phyloP scores from a whole-genome alignment of 345 rosid species.

The Theobroma cacao region DNA sequence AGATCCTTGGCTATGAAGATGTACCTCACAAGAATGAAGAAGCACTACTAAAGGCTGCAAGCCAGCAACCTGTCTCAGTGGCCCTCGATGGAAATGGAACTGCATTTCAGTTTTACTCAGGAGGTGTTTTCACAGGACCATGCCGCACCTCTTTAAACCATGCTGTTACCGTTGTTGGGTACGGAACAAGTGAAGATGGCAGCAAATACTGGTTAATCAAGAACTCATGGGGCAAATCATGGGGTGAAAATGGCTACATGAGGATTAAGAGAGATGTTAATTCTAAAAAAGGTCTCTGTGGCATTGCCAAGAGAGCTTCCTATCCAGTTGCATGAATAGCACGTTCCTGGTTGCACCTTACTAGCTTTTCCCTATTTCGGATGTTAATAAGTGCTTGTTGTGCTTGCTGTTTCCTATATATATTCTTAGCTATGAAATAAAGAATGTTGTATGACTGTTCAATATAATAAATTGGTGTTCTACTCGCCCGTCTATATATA shows the following conservation, averaged over 20 bases:
- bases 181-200: constrained; percentile 23
- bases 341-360: background rate
- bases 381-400: background rate
- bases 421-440: background rate
- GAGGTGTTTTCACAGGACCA: constrained; percentile 41
- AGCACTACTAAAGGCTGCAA: constrained; percentile 46
- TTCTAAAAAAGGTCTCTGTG: constrained; percentile 43
- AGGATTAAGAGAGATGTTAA: constrained; percentile 44
- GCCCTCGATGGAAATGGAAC: constrained; percentile 22
- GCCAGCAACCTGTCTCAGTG: constrained; percentile 59
- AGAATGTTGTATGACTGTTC: background rate
- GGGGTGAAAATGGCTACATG: constrained; percentile 66
- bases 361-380: background rate
- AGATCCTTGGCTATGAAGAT: constrained; percentile 40
- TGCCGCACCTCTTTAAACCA: background rate
- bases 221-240: constrained; percentile 30
- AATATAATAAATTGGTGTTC: background rate
- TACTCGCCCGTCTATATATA: background rate
- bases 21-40: constrained; percentile 47
- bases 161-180: constrained; percentile 17
- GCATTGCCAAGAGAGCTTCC: constrained; percentile 48
- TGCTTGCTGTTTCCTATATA: background rate
- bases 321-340: constrained; percentile 39
- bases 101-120: constrained; percentile 25
- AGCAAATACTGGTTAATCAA: constrained; percentile 24